Evolutionary conservation across 495 filamentous ascomycete genomes (phyloP).

Genomic region (Elaphomyces granulatus): DNA sequence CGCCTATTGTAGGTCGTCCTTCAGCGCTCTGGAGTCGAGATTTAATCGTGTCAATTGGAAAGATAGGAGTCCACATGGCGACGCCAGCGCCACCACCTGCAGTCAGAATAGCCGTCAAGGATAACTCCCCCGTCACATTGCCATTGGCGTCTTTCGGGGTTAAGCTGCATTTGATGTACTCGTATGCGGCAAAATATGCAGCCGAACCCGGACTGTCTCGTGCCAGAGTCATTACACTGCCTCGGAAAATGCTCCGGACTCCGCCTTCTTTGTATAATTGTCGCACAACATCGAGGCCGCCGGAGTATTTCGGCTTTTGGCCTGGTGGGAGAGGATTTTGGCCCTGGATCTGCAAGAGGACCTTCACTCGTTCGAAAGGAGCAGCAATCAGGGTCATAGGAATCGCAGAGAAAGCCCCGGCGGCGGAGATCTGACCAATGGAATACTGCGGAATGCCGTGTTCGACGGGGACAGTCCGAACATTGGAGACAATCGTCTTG

Average conservation of each 20-base stretch:
- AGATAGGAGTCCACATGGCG: slow-evolving; percentile 98
- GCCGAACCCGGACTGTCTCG: slow-evolving; percentile 86
- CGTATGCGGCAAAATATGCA: slow-evolving; percentile 95
- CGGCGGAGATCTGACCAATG: slow-evolving; percentile 77
- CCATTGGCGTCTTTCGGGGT: slow-evolving; percentile 77
- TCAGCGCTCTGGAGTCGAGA: slow-evolving; percentile 82
- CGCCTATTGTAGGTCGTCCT: slow-evolving; percentile 68
- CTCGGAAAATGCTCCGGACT: slow-evolving; percentile 79
- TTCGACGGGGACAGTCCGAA: slow-evolving; percentile 47
- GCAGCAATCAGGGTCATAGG: slow-evolving; percentile 97
- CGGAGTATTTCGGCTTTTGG: slow-evolving; percentile 84
- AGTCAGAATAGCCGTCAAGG: slow-evolving; percentile 64
- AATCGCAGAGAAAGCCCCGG: slow-evolving; percentile 95
- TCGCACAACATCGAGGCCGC: slow-evolving; percentile 82
- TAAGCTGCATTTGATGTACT: slow-evolving; percentile 75
- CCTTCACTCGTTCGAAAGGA: slow-evolving; percentile 96
- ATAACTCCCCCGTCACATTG: slow-evolving; percentile 53
- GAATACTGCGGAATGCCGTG: slow-evolving; percentile 50
- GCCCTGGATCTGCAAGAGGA: slow-evolving; percentile 93
- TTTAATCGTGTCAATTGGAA: slow-evolving; percentile 96
- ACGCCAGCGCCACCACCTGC: slow-evolving; percentile 87
- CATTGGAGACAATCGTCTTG: slow-evolving; percentile 62
- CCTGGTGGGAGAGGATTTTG: slow-evolving; percentile 74
- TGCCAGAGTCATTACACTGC: slow-evolving; percentile 78
- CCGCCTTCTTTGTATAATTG: slow-evolving; percentile 91